Conservation (phyloP, 2,329 filamentous ascomycete genomes). For the Exophiala spinifera region DNA sequence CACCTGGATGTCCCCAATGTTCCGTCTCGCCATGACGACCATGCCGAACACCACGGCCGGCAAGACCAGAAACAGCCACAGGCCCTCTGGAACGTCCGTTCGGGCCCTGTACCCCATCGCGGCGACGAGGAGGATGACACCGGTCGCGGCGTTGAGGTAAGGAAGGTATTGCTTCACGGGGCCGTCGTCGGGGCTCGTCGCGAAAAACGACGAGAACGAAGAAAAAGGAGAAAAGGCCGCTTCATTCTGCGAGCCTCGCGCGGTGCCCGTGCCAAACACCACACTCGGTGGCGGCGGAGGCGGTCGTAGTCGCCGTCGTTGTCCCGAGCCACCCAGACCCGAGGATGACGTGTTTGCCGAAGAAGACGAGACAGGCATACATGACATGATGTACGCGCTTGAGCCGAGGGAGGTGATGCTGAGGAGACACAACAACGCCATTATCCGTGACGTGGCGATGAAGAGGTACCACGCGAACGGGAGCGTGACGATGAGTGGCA, state of each 20-base stretch:
- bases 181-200: slow-evolving; percentile 8
- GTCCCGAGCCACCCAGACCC: not conserved
- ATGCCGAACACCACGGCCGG: slow-evolving; percentile 24
- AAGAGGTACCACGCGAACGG: slow-evolving; percentile 24
- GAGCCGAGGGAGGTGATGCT: slow-evolving; percentile 25
- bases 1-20: slow-evolving; percentile 25
- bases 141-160: slow-evolving; percentile 22
- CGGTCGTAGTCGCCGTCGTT: no score
- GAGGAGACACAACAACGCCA: slow-evolving; percentile 23
- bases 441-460: slow-evolving; percentile 8
- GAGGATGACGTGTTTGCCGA: not conserved
- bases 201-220: not conserved
- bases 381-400: slow-evolving; percentile 27
- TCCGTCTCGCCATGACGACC: slow-evolving; percentile 23
- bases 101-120: slow-evolving; percentile 12
- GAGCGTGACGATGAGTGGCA: slow-evolving; percentile 23
- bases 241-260: no score
- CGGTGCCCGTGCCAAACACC: not conserved
- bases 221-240: no score
- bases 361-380: slow-evolving; percentile 14
- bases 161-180: slow-evolving; percentile 22
- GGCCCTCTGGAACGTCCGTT: slow-evolving; percentile 17
- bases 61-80: slow-evolving; percentile 29
- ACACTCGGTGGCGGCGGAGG: not conserved
- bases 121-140: slow-evolving; percentile 18